Evolutionary conservation across 2,329 filamentous ascomycete species (phyloP).

Genomic region (Fusarium sp.): DNA sequence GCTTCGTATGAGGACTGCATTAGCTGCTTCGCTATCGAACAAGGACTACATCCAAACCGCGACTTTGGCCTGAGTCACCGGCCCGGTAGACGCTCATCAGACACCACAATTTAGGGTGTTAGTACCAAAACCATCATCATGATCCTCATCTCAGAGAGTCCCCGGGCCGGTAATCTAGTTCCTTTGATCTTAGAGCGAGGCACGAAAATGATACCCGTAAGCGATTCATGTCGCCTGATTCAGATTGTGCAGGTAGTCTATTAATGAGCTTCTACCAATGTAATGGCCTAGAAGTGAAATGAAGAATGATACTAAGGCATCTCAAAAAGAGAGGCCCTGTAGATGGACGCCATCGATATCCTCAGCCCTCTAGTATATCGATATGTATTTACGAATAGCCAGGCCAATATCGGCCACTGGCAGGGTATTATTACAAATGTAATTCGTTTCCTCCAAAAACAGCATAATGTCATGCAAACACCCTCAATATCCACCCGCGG

Average conservation of each 20-base stretch:
- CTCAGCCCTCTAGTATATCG: conserved; percentile 9
- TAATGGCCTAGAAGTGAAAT: background rate
- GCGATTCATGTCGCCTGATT: background rate
- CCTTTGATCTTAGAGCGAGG: background rate
- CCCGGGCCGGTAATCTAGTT: conserved; percentile 35
- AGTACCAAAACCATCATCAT: background rate
- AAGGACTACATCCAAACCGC: conserved; percentile 9
- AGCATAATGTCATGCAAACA: conserved; percentile 23
- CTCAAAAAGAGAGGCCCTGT: background rate
- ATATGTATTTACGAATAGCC: conserved; percentile 32
- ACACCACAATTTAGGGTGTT: no score
- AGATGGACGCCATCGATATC: background rate
- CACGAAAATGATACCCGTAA: background rate
- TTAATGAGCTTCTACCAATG: background rate
- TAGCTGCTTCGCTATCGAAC: conserved; percentile 3
- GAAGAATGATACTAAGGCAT: background rate
- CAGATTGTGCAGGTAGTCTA: background rate
- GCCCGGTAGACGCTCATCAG: conserved; percentile 20
- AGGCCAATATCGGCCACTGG: conserved; percentile 38
- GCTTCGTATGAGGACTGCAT: conserved; percentile 26
- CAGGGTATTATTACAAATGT: conserved; percentile 46
- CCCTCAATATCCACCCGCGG: conserved; percentile 30
- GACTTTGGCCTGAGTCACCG: conserved; percentile 21
- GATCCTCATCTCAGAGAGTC: background rate
- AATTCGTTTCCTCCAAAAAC: conserved; percentile 32